These are phyloP conservation scores for Porcisia hertigi DNA, from an alignment of 208 protist genomes.

Conservation along the genomic window DNA sequence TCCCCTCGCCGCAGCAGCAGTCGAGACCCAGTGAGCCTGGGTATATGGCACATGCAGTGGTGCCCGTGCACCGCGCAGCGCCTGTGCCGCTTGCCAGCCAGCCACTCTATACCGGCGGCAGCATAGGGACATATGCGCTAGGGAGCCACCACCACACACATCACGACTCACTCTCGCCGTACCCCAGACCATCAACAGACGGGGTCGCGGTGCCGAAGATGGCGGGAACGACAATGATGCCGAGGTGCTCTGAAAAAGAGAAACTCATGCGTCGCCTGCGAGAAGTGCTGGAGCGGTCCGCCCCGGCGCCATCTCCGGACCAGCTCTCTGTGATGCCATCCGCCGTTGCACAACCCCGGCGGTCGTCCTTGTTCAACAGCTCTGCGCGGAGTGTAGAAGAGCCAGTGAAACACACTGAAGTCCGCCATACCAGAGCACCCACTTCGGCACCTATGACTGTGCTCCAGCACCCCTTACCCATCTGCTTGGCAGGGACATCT, in stretches of 20 bases:
- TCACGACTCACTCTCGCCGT: neutral
- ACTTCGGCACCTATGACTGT: neutral
- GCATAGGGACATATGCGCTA: neutral
- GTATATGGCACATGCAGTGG: neutral
- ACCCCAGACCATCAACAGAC: neutral
- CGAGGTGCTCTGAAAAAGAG: constrained; percentile 11
- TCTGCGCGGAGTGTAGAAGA: neutral
- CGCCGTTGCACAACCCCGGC: neutral
- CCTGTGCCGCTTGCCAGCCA: constrained; percentile 8
- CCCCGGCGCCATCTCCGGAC: neutral
- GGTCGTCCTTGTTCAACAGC: neutral
- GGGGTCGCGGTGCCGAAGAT: neutral
- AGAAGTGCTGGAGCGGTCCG: constrained; percentile 10
- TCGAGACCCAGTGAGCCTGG: neutral
- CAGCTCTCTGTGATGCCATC: constrained; percentile 2
- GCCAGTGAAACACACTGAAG: neutral
- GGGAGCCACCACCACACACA: constrained; percentile 5
- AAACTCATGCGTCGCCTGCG: constrained; percentile 26
- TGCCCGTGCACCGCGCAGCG: constrained; percentile 11
- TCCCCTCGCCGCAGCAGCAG: constrained; percentile 11
- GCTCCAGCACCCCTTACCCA: no score
- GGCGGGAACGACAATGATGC: neutral
- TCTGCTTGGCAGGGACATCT: no score
- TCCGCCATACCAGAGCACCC: neutral
- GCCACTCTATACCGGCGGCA: neutral